A percentile compares a stretch with the other conserved stretches of the same genome.
phyloP scores from a whole-genome alignment of 257 asterid species.

The Solanum verrucosum region DNA sequence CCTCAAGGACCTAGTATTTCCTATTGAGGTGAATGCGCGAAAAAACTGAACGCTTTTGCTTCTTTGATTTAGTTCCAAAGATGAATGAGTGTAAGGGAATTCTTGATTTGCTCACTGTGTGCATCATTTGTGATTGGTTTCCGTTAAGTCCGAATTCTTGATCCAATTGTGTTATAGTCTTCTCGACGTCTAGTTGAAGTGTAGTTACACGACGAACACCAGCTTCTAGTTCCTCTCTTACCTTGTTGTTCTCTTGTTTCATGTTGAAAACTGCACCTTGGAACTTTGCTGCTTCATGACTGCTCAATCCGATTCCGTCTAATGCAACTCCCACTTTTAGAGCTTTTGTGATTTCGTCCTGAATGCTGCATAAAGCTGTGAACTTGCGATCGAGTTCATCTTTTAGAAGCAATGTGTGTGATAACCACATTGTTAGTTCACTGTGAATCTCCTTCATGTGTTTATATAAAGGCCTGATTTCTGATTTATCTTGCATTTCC shows the following conservation, averaged over 20 bases:
- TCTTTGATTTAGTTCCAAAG: conserved; percentile 62
- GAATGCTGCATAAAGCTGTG: conserved; percentile 60
- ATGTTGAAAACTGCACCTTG: conserved; percentile 83
- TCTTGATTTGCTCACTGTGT: conserved; percentile 22
- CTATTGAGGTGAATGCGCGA: conserved; percentile 44
- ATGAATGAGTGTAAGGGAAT: conserved; percentile 62
- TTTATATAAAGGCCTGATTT: conserved; percentile 65
- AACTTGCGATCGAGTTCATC: conserved; percentile 59
- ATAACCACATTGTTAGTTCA: conserved; percentile 63
- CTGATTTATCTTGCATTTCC: conserved; percentile 37
- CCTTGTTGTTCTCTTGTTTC: conserved; percentile 89
- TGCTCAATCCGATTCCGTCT: conserved; percentile 51
- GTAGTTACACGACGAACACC: conserved; percentile 44
- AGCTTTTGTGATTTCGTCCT: conserved; percentile 59
- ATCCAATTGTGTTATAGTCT: conserved; percentile 41
- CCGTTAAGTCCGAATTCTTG: conserved; percentile 51
- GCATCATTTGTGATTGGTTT: conserved; percentile 43
- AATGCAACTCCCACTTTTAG: conserved; percentile 50
- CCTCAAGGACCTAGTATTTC: conserved; percentile 41
- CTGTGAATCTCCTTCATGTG: conserved; percentile 76
- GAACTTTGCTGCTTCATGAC: conserved; percentile 84
- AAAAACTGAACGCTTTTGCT: conserved; percentile 57
- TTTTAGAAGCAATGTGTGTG: conserved; percentile 47
- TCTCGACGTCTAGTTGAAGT: conserved; percentile 51
- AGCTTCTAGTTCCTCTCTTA: conserved; percentile 58